These are phyloP conservation scores for Taphrina flavorubra DNA, from an alignment of 1,139 yeast species.

Conservation along the genomic window DNA sequence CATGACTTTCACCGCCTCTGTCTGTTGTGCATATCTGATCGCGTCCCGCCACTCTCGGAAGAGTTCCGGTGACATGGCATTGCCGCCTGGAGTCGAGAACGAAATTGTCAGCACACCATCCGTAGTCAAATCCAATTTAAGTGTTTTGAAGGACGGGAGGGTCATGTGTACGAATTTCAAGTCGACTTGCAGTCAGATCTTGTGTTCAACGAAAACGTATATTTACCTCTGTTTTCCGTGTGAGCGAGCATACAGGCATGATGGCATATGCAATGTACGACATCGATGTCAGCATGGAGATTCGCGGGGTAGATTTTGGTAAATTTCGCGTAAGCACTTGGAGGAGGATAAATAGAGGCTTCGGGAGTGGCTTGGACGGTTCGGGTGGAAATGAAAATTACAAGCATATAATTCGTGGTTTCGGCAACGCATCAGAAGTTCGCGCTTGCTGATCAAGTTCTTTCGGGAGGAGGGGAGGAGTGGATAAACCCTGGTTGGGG, in stretches of 20 bases:
- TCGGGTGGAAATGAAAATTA: background rate
- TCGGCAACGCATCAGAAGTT: background rate
- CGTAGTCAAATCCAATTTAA: slow-evolving; percentile 5
- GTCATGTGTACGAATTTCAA: background rate
- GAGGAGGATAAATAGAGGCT: background rate
- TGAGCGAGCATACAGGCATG: background rate
- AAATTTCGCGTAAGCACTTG: background rate
- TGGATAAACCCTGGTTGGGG: background rate
- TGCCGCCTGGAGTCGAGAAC: slow-evolving; percentile 31
- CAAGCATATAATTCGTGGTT: slow-evolving; percentile 8
- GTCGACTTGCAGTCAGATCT: too few relatives aligned
- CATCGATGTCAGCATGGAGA: background rate
- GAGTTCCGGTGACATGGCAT: slow-evolving; percentile 33
- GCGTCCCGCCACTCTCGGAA: slow-evolving; percentile 35
- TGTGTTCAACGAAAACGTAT: too few relatives aligned
- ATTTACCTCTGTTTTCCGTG: too few relatives aligned
- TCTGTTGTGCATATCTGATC: slow-evolving; percentile 17
- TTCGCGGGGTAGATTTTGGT: background rate
- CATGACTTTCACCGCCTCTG: slow-evolving; percentile 25
- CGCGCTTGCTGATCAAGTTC: too few relatives aligned
- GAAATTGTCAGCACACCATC: slow-evolving; percentile 28
- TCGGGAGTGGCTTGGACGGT: background rate
- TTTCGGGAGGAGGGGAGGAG: too few relatives aligned
- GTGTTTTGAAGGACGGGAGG: slow-evolving; percentile 11
- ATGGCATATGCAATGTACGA: background rate